A percentile compares a stretch with the other conserved stretches of the same genome.
Evolutionary conservation across 1,284 basidiomycete species (phyloP).

Genomic region (Cryptococcus amylolentus): DNA sequence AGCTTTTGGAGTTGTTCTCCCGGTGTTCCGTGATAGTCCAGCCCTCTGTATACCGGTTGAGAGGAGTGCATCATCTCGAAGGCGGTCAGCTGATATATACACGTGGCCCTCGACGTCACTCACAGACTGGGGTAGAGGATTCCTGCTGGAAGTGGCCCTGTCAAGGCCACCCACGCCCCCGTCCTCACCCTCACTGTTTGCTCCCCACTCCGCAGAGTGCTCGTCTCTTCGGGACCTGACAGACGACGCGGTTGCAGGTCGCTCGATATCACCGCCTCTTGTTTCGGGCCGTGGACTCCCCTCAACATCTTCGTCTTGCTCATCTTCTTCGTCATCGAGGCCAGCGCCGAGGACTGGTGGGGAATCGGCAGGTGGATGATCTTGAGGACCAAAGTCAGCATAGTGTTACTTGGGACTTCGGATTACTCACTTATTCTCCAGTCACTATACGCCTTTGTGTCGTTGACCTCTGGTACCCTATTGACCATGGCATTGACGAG

Average conservation of each 20-base stretch:
- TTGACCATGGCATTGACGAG: conserved; percentile 43
- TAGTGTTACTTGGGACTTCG: neutral
- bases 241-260: conserved; percentile 10
- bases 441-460: conserved; percentile 28
- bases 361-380: conserved; percentile 33
- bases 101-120: conserved; percentile 1
- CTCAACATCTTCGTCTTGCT: neutral
- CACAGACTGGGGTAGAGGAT: conserved; percentile 39
- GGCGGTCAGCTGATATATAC: neutral
- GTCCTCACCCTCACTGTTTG: conserved; percentile 16
- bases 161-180: conserved; percentile 26
- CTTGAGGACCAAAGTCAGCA: conserved; percentile 11
- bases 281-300: neutral
- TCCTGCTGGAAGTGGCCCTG: conserved; percentile 27
- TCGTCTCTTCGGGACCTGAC: conserved; percentile 10
- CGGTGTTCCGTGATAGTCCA: conserved; percentile 35
- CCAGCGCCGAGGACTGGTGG: conserved; percentile 17
- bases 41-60: conserved; percentile 20
- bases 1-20: conserved; percentile 56
- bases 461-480: conserved; percentile 31
- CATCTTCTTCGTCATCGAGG: conserved; percentile 7
- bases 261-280: neutral
- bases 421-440: conserved; percentile 40
- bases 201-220: conserved; percentile 14
- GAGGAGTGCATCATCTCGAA: conserved; percentile 15